phyloP scores from a whole-genome alignment of 1,139 yeast genomes.

The Pneumocystis jirovecii region DNA sequence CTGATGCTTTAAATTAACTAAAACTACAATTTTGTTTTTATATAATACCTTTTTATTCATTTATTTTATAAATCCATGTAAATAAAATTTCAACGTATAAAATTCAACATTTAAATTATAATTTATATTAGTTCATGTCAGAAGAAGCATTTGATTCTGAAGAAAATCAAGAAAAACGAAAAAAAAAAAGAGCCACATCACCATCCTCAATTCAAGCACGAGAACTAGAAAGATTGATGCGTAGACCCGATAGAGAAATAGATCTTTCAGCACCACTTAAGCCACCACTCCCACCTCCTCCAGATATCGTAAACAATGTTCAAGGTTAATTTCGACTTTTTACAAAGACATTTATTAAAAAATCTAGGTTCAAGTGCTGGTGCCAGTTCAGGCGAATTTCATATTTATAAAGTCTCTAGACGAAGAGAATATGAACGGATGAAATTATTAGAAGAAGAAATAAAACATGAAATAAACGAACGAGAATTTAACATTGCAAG shows the following conservation, averaged over 20 bases:
- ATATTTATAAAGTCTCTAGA: conserved; percentile 24
- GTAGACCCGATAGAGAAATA: background rate
- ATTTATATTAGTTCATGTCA: background rate
- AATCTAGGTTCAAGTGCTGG: conserved; percentile 22
- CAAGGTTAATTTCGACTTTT: conserved; percentile 15
- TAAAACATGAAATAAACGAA: conserved; percentile 15
- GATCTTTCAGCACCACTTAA: background rate
- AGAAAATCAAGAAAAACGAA: background rate
- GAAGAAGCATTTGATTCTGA: background rate
- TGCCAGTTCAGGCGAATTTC: conserved; percentile 29
- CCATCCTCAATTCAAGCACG: background rate
- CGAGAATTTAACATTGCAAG: conserved; percentile 20
- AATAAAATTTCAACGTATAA: background rate
- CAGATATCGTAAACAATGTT: conserved; percentile 17
- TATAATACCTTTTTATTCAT: background rate
- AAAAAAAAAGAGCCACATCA: background rate
- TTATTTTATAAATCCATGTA: background rate
- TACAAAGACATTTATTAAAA: background rate
- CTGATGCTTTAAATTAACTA: background rate
- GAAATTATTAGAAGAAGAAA: conserved; percentile 19
- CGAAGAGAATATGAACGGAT: conserved; percentile 22
- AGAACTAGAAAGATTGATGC: background rate
- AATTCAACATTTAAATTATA: background rate
- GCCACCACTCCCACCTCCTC: conserved; percentile 13
- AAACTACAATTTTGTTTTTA: background rate